Evolutionary conservation across 257 asterid species (phyloP), one percentile per base, ranked within the genome.

Genomic region (Nicotiana knightiana): DNA sequence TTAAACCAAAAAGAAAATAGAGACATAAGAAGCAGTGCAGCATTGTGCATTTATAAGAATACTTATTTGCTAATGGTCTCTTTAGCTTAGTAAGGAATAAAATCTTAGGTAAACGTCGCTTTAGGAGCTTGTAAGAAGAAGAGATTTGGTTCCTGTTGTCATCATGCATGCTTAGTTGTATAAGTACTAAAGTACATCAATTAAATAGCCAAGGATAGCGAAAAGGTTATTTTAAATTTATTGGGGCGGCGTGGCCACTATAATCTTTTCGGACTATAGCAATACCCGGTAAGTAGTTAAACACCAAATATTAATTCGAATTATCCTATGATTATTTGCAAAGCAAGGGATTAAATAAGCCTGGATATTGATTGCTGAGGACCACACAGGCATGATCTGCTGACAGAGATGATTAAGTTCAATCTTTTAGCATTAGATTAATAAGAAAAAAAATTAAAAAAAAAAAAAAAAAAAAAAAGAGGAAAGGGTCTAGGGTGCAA

Each of bases 181-280:
- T 26, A 26, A 48, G 63, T 21, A 21, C 24, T 21, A 21, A 21
- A 21, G 24, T 46, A 26, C 79, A 73, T 73, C 79, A 73, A 26
- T 73, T 43, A 73, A 73, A 73, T 73, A 48, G 6, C 26, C 43
- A 51, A 3, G 43, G 26, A 26, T 6, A 51, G 16, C 4, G 30
- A 73, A 16, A 51, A 71, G 46, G 62, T 73, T 30, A 51, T 73
- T 26, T 73, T 73, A 73, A 48, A 26, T 73, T 66, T 16, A 51
- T 48, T 51, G 63, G 79, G 79, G 79, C 63, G 63, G 79, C 63
- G 21, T 51, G 26, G 59, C n/a, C 79, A 73, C 10, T 62, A 73
- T 73, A 24, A 46, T 46, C 78, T 24, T 46, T 32, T 32, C 35
- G 35, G 35, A 32, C 16, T 51, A 10, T 51, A 51, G 55, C 4